Base-by-base conservation (phyloP, 2,329 filamentous ascomycete genomes). In the Phoma sp. region DNA sequence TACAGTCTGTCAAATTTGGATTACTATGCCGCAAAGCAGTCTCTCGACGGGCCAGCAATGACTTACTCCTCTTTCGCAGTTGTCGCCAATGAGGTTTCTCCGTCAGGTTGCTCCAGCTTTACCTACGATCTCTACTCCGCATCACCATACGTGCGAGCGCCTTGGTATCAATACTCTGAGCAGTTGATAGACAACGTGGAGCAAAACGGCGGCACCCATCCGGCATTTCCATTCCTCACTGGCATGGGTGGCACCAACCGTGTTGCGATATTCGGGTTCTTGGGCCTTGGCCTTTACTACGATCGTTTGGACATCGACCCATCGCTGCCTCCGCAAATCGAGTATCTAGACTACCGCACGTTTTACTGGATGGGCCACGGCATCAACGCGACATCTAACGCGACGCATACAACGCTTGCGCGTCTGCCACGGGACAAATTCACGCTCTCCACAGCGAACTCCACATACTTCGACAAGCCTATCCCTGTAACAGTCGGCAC, bases 101-200 rank as follows among this genome's bases (percentile, higher is more conserved):
- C 82, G 2, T 87, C 86, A 2, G 88, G 88, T 2, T 90, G 88
- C 69, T 84, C 86, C 1, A 82, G 84, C 4, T 89, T 85, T 67
- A 89, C 87, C 0, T 90, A 90, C 66, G 81, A 84, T 6, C 78
- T 89, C 14, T 85, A 86, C 58, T 83, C 84, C 0, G 84, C 82
- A 27, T 77, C 84, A 25, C 87, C 87, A 0, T 90, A 90, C 62
- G 76, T 82, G 0, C 80, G 88, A 13, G 84, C 81, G 0, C 88
- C 88, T 0, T 90, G 86, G 80, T 89, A 84, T 71, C 86, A 89
- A 60, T 86, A 88, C 70, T 89, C 86, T 0, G 88, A 90, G 63
- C 87, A 90, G 67, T 76, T 87, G 41, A 70, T 84, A 18, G 88
- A 90, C 63, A 79, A 87, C 58, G 80, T 79, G 52, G 75, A 75